phyloP scores from a whole-genome alignment of 768 basidiomycete species.

The Kwoniella europaea region DNA sequence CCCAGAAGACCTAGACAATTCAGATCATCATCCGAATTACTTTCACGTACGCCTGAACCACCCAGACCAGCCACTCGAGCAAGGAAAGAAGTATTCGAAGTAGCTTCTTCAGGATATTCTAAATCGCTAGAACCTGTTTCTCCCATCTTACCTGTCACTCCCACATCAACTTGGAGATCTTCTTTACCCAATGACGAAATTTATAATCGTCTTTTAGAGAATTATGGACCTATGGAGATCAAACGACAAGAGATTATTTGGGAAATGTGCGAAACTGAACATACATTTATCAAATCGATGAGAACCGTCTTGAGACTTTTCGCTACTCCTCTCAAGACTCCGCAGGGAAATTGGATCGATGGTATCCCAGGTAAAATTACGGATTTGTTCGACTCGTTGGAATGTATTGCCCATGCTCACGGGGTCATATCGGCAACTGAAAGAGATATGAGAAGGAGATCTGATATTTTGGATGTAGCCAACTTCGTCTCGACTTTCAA shows the following conservation, averaged over 20 bases:
- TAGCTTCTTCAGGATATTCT: constrained; percentile 43
- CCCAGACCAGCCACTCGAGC: constrained; percentile 30
- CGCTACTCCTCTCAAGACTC: constrained; percentile 74
- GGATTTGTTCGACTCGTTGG: constrained; percentile 82
- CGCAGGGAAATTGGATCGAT: constrained; percentile 75
- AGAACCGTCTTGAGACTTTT: constrained; percentile 73
- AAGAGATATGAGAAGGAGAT: constrained; percentile 59
- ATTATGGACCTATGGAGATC: constrained; percentile 65
- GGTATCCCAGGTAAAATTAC: constrained; percentile 75
- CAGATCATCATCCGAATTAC: constrained; percentile 33
- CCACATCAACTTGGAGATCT: constrained; percentile 42
- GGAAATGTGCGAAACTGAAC: constrained; percentile 73
- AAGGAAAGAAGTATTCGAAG: constrained; percentile 42
- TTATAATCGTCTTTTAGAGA: constrained; percentile 49
- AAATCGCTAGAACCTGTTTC: constrained; percentile 35
- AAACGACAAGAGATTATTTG: constrained; percentile 71
- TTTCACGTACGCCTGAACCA: constrained; percentile 30
- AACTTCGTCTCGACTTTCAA: constrained; percentile 68
- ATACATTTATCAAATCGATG: constrained; percentile 69
- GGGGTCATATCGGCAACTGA: constrained; percentile 66
- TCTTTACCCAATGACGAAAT: constrained; percentile 30
- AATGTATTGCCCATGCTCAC: constrained; percentile 82
- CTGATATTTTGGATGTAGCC: constrained; percentile 60
- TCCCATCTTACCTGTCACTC: constrained; percentile 18
- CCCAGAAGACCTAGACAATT: constrained; percentile 29